Evolutionary conservation across 345 rosid genomes (phyloP), one percentile per base, ranked within the genome.

Genomic region (Carallia pectinifolia): DNA sequence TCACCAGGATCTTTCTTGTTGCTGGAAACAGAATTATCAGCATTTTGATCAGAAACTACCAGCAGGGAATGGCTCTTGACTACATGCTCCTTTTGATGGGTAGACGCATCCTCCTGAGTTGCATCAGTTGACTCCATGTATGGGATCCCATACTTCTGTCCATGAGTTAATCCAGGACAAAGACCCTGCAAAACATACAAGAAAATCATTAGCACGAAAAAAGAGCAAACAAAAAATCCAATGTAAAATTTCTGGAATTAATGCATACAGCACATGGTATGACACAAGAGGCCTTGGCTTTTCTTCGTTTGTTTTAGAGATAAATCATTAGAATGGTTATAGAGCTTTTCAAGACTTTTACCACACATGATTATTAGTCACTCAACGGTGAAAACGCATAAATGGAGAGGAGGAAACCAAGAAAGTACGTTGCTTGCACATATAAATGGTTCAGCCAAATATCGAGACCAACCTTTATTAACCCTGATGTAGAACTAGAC

Each of bases 141-240:
- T n/a, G 81, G 81, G 66, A 95, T 79, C 56, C 97, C 89, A 61
- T 89, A 92, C 75, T 81, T 92, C 74, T 90, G 97, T 48, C 86
- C 97, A 67, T 95, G 92, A 29, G 90, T 80, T 73, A 89, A 83
- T 71, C 97, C 89, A 37, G 92, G 90, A 64, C 99, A 95, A 77
- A 86, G 64, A 27, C 97, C 97, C 99, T 95, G 83, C 73, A 70
- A 36, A 68, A 75, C 62, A 65, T 38, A 61, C 53, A 39, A 56
- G 6, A 34, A 27, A 58, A 70, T n/a, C 15, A 3, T 7, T 36
- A 39, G 5, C 2, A 34, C 6, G 4, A 10, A 17, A 6, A 58
- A 58, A 52, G 31, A 56, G 34, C 60, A 56, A 27, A 3, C 9
- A 27, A 23, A 13, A 23, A 30, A 7, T 33, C 19, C 50, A 30